A percentile compares a stretch with the other conserved stretches of the same genome.
phyloP scores from a whole-genome alignment of 345 rosid species.

The Linum usitatissimum region DNA sequence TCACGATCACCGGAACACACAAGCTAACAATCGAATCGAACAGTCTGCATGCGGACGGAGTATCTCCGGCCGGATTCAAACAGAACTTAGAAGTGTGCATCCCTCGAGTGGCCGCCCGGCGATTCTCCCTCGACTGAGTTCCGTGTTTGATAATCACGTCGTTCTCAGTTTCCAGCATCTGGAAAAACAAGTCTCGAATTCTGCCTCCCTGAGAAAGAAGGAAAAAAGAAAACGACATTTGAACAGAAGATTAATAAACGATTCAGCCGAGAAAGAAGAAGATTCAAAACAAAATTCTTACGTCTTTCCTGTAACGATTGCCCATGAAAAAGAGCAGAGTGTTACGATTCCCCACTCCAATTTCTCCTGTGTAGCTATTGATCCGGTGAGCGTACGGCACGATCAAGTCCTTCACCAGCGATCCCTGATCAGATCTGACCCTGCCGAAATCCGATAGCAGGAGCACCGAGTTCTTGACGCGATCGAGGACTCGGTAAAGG shows the following conservation, averaged over 20 bases:
- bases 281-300: constrained; percentile 13
- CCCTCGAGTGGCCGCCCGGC: constrained; percentile 80
- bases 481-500: constrained; percentile 47
- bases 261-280: background rate
- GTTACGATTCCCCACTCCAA: constrained; percentile 46
- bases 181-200: constrained; percentile 84
- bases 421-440: constrained; percentile 73
- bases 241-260: background rate
- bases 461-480: constrained; percentile 52
- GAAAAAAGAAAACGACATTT: background rate
- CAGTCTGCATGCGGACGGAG: constrained; percentile 95
- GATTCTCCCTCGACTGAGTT: constrained; percentile 86
- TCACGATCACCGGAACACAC: constrained; percentile 85
- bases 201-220: constrained; percentile 59
- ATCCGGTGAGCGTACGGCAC: constrained; percentile 87
- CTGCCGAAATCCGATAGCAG: constrained; percentile 81
- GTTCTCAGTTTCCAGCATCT: constrained; percentile 66
- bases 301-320: constrained; percentile 88
- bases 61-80: constrained; percentile 95
- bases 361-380: constrained; percentile 50
- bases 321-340: constrained; percentile 97
- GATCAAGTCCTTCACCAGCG: constrained; percentile 78
- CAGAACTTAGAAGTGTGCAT: constrained; percentile 98
- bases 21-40: constrained; percentile 96
- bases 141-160: constrained; percentile 87